A percentile compares a stretch with the other conserved stretches of the same genome.
Evolutionary conservation across 805 yeast species (phyloP).

Genomic region (Zygoascus flipseniorum): DNA sequence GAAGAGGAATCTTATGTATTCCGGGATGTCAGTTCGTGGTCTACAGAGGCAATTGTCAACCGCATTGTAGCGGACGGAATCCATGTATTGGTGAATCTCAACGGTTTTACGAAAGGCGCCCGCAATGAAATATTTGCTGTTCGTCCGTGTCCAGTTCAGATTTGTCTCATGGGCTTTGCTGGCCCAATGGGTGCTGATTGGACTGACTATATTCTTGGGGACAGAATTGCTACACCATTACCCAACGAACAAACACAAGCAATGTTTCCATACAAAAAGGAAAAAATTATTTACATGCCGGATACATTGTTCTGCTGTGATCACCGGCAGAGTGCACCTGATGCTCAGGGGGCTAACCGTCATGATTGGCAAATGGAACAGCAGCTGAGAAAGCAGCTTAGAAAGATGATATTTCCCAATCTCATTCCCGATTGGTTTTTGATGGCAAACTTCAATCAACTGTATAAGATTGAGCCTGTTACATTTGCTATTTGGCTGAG

Average conservation of each 20-base stretch:
- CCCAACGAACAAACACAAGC: not conserved
- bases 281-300: slow-evolving; percentile 23
- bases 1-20: slow-evolving; percentile 20
- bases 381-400: slow-evolving; percentile 15
- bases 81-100: slow-evolving; percentile 27
- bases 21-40: slow-evolving; percentile 20
- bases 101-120: slow-evolving; percentile 29
- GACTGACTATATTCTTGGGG: slow-evolving; percentile 26
- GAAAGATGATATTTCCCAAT: slow-evolving; percentile 22
- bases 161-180: slow-evolving; percentile 29
- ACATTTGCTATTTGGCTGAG: slow-evolving; percentile 23
- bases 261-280: slow-evolving; percentile 15
- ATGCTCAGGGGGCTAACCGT: slow-evolving; percentile 2
- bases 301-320: slow-evolving; percentile 28
- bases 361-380: slow-evolving; percentile 20
- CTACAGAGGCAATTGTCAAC: slow-evolving; percentile 20
- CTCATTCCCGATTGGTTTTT: slow-evolving; percentile 20
- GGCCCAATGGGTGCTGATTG: slow-evolving; percentile 27
- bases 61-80: slow-evolving; percentile 23
- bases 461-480: slow-evolving; percentile 28
- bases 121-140: slow-evolving; percentile 28
- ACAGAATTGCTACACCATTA: slow-evolving; percentile 15
- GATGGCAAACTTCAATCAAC: slow-evolving; percentile 28
- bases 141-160: slow-evolving; percentile 26
- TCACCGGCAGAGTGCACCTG: slow-evolving; percentile 27